Evolutionary conservation across 2,329 filamentous ascomycete species (phyloP), one percentile per base, ranked within the genome.

Genomic region (Sporothrix sp.): DNA sequence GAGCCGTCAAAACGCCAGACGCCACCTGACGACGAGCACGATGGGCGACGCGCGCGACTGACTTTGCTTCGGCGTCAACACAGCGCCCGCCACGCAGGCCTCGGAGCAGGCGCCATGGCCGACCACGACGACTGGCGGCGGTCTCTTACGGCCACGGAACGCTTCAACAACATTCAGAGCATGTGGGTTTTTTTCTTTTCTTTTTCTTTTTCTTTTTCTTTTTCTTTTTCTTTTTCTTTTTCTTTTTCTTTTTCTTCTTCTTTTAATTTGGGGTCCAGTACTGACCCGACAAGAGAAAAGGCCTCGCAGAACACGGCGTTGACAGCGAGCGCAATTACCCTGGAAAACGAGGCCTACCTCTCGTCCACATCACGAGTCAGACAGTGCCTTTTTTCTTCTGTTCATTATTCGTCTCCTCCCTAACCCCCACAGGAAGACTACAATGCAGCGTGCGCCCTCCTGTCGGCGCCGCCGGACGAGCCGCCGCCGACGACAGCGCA

Each of bases 341-440:
- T 81, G 36, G 89, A 95, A 65, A 77, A 76, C 40, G 71, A 75
- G 10, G 79, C 81, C 11, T 85, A 80, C 58, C 72, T 76, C 38
- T 66, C 68, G 37, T 78, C 81, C 10, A 59, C 67, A 21, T 80
- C 79, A 32, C 67, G 73, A 60, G 84, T 85, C 28, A 10, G 18
- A 7, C 21, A 11, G 3, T 44, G 13, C 20, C n/a, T 55, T 18
- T 3, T 16, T 7, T 9, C 6, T 36, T 36, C 2, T 18, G 14
- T 16, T 7, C n/a, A 16, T 36, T 36, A 7, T 5, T 7, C 33
- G 4, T 16, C 9, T 5, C n/a, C n/a, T n/a, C n/a, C n/a, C n/a
- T 16, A 40, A 40, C 55, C 54, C 57, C 40, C 57, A 44, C 54
- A 87, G 84, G 72, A 78, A 52, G 75, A 82, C 57, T 82, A 82